Evolutionary conservation across 2,329 filamentous ascomycete species (phyloP).

Genomic region (Chaetomium sp.): DNA sequence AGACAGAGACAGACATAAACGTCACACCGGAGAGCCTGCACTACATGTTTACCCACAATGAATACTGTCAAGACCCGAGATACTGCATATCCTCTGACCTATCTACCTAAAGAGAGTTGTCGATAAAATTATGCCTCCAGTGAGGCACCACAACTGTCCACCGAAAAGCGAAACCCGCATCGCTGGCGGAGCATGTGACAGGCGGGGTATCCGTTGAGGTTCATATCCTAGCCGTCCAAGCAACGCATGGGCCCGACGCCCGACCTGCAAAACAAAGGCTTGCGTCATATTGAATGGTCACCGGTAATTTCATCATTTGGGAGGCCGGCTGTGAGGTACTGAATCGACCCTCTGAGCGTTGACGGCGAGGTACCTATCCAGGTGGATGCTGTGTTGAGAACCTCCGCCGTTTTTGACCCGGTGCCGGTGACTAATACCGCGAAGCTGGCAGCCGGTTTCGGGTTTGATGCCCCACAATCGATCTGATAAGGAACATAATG

Average conservation of each 20-base stretch:
- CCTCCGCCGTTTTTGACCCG: not conserved
- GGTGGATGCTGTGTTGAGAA: not conserved
- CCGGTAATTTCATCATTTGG: not conserved
- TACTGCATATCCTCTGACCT: not conserved
- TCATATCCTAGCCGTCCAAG: too few species aligned
- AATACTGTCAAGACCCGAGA: not conserved
- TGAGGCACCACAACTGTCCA: not conserved
- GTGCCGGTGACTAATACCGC: not conserved
- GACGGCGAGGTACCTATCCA: not conserved
- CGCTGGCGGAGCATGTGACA: slow-evolving; percentile 11
- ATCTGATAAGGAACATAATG: slow-evolving; percentile 8
- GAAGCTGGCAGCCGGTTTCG: slow-evolving; percentile 20
- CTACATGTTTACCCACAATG: not conserved
- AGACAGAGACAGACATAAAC: too few species aligned
- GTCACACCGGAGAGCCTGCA: not conserved
- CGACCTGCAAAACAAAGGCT: too few species aligned
- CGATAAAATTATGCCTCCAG: not conserved
- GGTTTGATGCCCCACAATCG: slow-evolving; percentile 13
- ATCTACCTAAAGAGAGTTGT: not conserved
- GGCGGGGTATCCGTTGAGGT: not conserved
- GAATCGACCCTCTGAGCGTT: not conserved
- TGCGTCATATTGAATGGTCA: not conserved
- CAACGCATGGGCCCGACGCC: too few species aligned
- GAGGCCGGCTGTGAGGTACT: too few species aligned
- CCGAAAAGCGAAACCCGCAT: slow-evolving; percentile 3